phyloP scores from a whole-genome alignment of 2,329 filamentous ascomycete genomes.

The Aspergillus fischeri region DNA sequence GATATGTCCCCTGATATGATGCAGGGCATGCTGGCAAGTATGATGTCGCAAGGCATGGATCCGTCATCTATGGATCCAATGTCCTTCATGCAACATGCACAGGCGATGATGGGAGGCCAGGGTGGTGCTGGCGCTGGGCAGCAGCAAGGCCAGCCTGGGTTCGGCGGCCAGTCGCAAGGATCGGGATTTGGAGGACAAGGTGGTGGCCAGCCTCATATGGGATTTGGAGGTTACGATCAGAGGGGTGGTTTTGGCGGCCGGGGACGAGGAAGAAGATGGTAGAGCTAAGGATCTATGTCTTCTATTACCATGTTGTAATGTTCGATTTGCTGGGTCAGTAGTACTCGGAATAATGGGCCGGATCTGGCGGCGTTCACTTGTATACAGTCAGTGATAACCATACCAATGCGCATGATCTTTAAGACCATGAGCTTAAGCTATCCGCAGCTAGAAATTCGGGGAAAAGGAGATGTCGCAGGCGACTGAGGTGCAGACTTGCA shows the following conservation, averaged over 20 bases:
- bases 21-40: conserved; percentile 55
- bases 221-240: conserved; percentile 40
- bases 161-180: conserved; percentile 29
- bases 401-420: background rate
- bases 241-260: conserved; percentile 37
- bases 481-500: conserved; percentile 2
- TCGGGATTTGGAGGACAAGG: conserved; percentile 34
- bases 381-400: conserved; percentile 3
- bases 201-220: conserved; percentile 39
- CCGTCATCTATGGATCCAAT: conserved; percentile 52
- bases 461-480: conserved; percentile 7
- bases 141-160: conserved; percentile 33
- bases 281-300: conserved; percentile 10
- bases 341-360: conserved; percentile 2
- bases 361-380: conserved; percentile 18
- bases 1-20: conserved; percentile 54
- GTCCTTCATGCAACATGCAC: conserved; percentile 52
- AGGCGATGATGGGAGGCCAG: conserved; percentile 47
- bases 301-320: conserved; percentile 11
- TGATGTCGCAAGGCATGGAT: conserved; percentile 53
- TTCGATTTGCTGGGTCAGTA: conserved; percentile 8
- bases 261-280: conserved; percentile 40
- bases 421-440: background rate
- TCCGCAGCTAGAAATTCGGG: conserved; percentile 2
- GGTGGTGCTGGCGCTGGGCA: conserved; percentile 36